These are phyloP conservation scores for Allium sativum DNA, from an alignment of 106 monocot genomes.

Conservation along the genomic window DNA sequence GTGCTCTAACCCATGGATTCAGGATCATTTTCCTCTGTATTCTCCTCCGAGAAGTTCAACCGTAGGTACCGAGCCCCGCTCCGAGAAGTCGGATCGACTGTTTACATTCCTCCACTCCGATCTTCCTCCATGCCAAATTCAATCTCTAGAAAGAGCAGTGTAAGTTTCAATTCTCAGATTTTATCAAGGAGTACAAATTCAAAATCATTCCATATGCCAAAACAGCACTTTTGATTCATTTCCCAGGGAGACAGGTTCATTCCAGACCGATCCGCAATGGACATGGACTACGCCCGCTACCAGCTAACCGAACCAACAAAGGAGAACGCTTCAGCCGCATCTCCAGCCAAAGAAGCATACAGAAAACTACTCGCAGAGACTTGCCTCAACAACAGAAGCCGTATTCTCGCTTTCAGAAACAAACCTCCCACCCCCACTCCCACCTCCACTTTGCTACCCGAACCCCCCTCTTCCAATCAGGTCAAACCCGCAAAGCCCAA, in stretches of 20 bases:
- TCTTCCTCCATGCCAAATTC: constrained; percentile 9
- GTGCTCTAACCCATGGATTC: constrained; percentile 2
- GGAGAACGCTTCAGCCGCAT: constrained; percentile 15
- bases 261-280: constrained; percentile 53
- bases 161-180: constrained; percentile 11
- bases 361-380: constrained; percentile 30
- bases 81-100: constrained; percentile 17
- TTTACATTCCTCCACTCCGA: constrained; percentile 38
- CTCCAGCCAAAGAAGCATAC: constrained; percentile 49
- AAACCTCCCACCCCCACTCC: constrained; percentile 11
- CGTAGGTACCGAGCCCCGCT: constrained; percentile 1
- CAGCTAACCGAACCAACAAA: constrained; percentile 37
- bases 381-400: constrained; percentile 24
- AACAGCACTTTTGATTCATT: not conserved
- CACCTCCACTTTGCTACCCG: no score
- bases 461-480: not conserved
- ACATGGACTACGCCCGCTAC: constrained; percentile 47
- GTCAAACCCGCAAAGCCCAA: constrained; percentile 16
- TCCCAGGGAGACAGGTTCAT: constrained; percentile 54
- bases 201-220: not conserved
- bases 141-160: constrained; percentile 18
- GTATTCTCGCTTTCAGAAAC: constrained; percentile 46
- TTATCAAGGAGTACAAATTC: not conserved
- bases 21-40: constrained; percentile 4
- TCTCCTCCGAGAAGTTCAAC: constrained; percentile 5